Conservation (phyloP, 352 stramenopile genomes). For the Globisporangium megalacanthum region DNA sequence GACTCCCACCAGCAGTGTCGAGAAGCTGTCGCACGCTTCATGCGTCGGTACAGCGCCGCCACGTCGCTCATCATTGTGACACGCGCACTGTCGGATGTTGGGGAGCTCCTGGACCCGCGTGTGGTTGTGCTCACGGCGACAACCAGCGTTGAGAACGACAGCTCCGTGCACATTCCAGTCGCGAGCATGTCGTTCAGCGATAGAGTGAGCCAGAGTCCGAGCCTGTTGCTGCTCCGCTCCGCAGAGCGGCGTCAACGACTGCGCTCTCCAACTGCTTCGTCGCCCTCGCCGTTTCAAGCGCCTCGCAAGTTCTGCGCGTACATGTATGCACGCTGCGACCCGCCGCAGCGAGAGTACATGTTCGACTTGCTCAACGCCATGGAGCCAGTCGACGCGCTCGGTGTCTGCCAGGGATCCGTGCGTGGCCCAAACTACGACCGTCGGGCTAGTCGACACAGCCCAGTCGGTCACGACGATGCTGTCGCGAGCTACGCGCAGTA, state of each 20-base stretch:
- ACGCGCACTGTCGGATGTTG: no score
- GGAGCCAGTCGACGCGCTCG: constrained; percentile 41
- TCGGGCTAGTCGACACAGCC: not conserved
- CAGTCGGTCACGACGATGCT: constrained; percentile 14
- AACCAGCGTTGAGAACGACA: no score
- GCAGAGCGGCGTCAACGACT: not conserved
- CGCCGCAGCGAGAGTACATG: constrained; percentile 40
- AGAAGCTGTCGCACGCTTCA: no score
- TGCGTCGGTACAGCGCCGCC: no score
- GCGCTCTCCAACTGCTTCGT: no score
- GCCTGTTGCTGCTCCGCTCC: constrained; percentile 15
- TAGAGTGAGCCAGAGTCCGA: constrained; percentile 18
- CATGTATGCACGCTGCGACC: no score
- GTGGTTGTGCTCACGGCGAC: no score
- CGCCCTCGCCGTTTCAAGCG: no score
- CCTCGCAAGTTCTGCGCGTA: constrained; percentile 33
- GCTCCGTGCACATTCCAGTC: constrained; percentile 2
- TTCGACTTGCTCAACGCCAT: constrained; percentile 38
- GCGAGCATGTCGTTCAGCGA: constrained; percentile 15
- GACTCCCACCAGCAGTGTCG: no score
- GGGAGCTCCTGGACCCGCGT: no score
- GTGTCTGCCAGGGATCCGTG: constrained; percentile 25
- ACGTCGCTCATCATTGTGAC: no score
- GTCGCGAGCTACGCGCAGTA: constrained; percentile 24
- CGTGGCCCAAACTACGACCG: no score